Conservation (phyloP, 2,329 filamentous ascomycete species). For the Phoma sp. region DNA sequence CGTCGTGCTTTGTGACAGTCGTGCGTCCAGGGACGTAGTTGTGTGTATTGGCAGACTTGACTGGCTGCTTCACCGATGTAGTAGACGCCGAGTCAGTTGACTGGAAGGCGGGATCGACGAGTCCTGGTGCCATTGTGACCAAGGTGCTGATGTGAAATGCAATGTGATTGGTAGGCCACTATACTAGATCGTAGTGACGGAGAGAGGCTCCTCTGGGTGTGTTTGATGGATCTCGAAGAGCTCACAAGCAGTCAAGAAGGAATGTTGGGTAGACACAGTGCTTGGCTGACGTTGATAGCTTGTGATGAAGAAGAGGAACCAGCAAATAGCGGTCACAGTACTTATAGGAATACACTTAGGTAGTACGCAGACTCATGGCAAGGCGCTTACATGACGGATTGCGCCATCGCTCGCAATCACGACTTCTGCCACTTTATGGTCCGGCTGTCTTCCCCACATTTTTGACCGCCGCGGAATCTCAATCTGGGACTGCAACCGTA, state of each 20-base stretch:
- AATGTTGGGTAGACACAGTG: neutral
- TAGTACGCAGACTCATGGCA: conserved; percentile 15
- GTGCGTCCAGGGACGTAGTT: conserved; percentile 58
- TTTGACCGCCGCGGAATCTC: conserved; percentile 8
- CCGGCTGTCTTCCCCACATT: conserved; percentile 17
- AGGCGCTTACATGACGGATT: conserved; percentile 25
- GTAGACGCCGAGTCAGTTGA: conserved; percentile 15
- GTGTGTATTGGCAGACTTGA: conserved; percentile 34
- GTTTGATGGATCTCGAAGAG: neutral
- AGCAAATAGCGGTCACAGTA: conserved; percentile 1
- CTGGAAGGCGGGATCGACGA: conserved; percentile 36
- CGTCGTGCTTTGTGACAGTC: conserved; percentile 51
- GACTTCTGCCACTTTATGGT: conserved; percentile 10
- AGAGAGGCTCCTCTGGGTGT: neutral
- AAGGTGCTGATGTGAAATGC: neutral
- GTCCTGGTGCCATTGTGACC: conserved; percentile 41
- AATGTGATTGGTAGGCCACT: conserved; percentile 1
- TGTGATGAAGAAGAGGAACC: neutral
- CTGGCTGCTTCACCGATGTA: conserved; percentile 17
- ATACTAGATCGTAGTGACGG: conserved; percentile 7
- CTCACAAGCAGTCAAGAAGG: neutral
- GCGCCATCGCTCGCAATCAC: conserved; percentile 48
- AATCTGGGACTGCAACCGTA: conserved; percentile 11
- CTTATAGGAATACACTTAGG: conserved; percentile 20
- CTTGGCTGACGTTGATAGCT: conserved; percentile 1